A percentile compares a stretch with the other conserved stretches of the same genome.
Conservation (phyloP, 2,329 filamentous ascomycete genomes). For the Ophiosphaerella korrae region DNA sequence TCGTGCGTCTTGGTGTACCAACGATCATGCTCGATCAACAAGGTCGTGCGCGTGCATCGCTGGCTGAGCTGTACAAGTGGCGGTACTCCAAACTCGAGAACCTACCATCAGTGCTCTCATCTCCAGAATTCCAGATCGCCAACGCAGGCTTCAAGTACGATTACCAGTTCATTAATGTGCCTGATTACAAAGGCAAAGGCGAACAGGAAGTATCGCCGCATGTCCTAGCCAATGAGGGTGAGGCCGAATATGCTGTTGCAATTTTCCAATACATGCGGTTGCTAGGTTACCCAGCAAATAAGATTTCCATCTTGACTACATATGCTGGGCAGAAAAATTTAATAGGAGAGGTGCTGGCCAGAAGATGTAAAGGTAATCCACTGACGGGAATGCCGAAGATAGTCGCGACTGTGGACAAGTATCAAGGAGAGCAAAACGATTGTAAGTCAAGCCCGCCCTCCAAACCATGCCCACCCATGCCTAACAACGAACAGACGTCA, state of each 20-base stretch:
- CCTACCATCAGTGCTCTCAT: slow-evolving; percentile 72
- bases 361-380: slow-evolving; percentile 80
- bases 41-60: slow-evolving; percentile 83
- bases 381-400: slow-evolving; percentile 88
- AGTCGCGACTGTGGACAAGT: slow-evolving; percentile 96
- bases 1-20: slow-evolving; percentile 91
- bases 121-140: slow-evolving; percentile 74
- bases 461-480: neutral
- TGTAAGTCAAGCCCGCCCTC: slow-evolving; percentile 66
- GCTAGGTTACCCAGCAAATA: slow-evolving; percentile 82
- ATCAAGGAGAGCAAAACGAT: slow-evolving; percentile 98
- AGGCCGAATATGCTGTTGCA: slow-evolving; percentile 95
- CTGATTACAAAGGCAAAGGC: slow-evolving; percentile 87
- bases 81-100: slow-evolving; percentile 82
- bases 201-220: slow-evolving; percentile 90
- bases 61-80: slow-evolving; percentile 92
- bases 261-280: slow-evolving; percentile 97
- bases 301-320: slow-evolving; percentile 88
- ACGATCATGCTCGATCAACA: slow-evolving; percentile 89
- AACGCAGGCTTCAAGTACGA: slow-evolving; percentile 94
- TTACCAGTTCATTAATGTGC: slow-evolving; percentile 95
- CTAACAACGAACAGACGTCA: slow-evolving; percentile 68
- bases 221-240: slow-evolving; percentile 94
- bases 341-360: slow-evolving; percentile 81
- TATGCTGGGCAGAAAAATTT: slow-evolving; percentile 92